phyloP scores from a whole-genome alignment of 164 flowering plant species.

The Kalanchoe fedtschenkoi region DNA sequence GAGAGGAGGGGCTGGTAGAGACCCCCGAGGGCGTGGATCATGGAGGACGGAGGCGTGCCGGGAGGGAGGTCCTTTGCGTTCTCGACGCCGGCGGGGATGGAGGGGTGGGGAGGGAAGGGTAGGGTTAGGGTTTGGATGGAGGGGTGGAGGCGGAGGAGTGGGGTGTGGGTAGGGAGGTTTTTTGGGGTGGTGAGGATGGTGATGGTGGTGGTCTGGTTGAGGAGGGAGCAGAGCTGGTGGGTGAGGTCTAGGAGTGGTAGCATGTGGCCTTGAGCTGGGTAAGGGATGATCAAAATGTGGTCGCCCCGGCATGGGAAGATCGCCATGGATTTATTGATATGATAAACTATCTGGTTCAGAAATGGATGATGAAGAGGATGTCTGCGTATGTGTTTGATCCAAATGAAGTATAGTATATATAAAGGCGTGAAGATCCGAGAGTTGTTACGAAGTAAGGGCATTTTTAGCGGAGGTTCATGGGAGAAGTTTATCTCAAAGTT shows the following conservation, averaged over 20 bases:
- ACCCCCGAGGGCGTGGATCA: slow-evolving; percentile 8
- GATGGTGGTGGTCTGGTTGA: slow-evolving; percentile 18
- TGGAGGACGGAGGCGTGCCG: not conserved
- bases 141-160: slow-evolving; percentile 15
- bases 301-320: not conserved
- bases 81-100: not conserved
- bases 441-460: too few relatives aligned
- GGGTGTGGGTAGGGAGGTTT: slow-evolving; percentile 18
- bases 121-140: slow-evolving; percentile 21
- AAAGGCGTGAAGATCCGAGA: too few relatives aligned
- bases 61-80: not conserved
- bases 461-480: too few relatives aligned
- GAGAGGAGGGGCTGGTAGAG: slow-evolving; percentile 11
- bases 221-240: slow-evolving; percentile 11
- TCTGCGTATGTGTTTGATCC: too few relatives aligned
- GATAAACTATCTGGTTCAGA: too few relatives aligned
- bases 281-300: slow-evolving; percentile 11
- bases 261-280: slow-evolving; percentile 14
- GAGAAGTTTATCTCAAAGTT: too few relatives aligned
- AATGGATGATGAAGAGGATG: too few relatives aligned
- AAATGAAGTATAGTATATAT: too few relatives aligned
- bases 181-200: slow-evolving; percentile 22
- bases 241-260: slow-evolving; percentile 19
- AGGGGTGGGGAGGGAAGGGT: slow-evolving; percentile 8
- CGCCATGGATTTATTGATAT: slow-evolving; percentile 2